phyloP scores from a whole-genome alignment of 208 protist species.

The Leishmania tropica region DNA sequence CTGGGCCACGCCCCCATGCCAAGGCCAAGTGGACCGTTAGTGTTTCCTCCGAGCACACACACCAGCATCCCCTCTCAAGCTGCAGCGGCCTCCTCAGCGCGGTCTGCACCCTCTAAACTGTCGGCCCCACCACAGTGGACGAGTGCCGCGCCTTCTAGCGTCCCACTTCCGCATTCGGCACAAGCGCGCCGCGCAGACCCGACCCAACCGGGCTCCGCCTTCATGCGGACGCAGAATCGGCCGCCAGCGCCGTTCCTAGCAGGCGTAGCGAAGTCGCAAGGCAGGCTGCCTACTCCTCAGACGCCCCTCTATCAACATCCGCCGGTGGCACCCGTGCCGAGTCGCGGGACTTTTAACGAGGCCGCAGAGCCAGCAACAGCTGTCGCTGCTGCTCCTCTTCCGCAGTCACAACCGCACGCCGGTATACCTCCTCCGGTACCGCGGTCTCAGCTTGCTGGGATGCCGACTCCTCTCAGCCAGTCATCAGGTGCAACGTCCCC shows the following conservation, averaged over 20 bases:
- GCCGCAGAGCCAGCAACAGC: not conserved
- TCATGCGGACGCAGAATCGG: not conserved
- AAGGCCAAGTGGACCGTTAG: not conserved
- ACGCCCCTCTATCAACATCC: not conserved
- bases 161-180: conserved; percentile 3
- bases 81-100: not conserved
- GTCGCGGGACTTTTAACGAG: not conserved
- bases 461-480: not conserved
- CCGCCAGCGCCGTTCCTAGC: not conserved
- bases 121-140: not conserved
- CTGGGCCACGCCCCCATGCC: not conserved
- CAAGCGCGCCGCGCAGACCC: conserved; percentile 4
- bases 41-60: not conserved
- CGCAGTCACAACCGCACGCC: not conserved
- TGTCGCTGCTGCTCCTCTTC: not conserved
- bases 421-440: not conserved
- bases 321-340: not conserved
- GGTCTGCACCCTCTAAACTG: not conserved
- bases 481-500: not conserved
- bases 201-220: not conserved
- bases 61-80: not conserved
- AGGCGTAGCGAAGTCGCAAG: not conserved
- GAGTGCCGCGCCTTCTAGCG: not conserved
- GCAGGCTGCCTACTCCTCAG: not conserved
- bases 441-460: not conserved